Evolutionary conservation across 1,284 basidiomycete species (phyloP).

Genomic region (Mycosarcoma maydis): DNA sequence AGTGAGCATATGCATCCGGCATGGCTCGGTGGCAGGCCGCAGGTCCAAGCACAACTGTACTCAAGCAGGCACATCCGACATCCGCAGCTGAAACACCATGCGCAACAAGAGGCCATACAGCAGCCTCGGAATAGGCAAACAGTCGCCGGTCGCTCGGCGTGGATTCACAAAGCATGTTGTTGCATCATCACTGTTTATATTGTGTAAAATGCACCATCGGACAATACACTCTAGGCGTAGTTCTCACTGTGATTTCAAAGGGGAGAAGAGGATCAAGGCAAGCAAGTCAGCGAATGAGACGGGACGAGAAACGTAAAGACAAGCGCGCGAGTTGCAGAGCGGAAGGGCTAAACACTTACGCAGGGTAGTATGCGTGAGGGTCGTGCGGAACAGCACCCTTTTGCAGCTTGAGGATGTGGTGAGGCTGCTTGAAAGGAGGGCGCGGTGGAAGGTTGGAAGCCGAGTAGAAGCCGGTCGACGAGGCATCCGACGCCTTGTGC

Average conservation of each 20-base stretch:
- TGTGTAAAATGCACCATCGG: too few species aligned
- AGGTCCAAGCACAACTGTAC: too few species aligned
- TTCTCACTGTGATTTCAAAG: constrained; percentile 38
- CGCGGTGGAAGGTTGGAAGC: constrained; percentile 58
- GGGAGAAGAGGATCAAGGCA: neutral
- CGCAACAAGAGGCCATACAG: too few species aligned
- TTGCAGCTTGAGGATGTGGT: constrained; percentile 62
- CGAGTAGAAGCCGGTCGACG: constrained; percentile 51
- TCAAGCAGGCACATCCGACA: too few species aligned
- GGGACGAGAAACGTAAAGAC: too few species aligned
- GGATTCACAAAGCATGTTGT: too few species aligned
- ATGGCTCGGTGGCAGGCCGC: too few species aligned
- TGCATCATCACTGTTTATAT: too few species aligned
- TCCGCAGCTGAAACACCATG: too few species aligned
- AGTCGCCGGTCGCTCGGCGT: too few species aligned
- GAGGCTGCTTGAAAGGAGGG: constrained; percentile 62
- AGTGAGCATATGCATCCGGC: too few species aligned
- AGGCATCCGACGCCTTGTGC: constrained; percentile 47
- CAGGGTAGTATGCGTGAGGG: constrained; percentile 62
- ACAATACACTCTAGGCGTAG: constrained; percentile 36
- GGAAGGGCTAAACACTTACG: constrained; percentile 30
- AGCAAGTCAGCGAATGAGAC: neutral
- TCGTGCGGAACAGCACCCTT: constrained; percentile 64
- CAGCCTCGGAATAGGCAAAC: too few species aligned
- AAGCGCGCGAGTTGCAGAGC: neutral